Evolutionary conservation across 1,284 basidiomycete genomes (phyloP).

Genomic region (Malassezia yamatoensis): DNA sequence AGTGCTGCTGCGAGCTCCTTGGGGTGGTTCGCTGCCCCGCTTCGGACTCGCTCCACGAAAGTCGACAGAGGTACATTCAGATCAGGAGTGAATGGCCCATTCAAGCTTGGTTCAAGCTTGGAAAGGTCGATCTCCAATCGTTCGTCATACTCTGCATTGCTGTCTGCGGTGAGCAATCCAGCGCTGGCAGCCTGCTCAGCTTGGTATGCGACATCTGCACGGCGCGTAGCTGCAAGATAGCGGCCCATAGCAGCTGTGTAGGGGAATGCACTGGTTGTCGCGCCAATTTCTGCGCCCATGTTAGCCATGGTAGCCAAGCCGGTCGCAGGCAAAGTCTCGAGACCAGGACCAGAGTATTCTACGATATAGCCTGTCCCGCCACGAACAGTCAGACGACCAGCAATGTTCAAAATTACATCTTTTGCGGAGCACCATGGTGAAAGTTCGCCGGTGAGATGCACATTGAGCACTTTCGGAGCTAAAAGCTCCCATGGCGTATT

Average conservation of each 20-base stretch:
- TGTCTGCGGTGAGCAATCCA: constrained; percentile 67
- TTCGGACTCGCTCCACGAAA: constrained; percentile 67
- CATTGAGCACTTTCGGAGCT: constrained; percentile 69
- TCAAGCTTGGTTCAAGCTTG: constrained; percentile 76
- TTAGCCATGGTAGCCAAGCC: constrained; percentile 90
- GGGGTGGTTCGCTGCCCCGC: constrained; percentile 73
- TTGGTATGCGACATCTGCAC: constrained; percentile 73
- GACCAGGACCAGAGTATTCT: constrained; percentile 96
- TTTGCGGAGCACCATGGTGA: constrained; percentile 91
- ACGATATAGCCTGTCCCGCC: constrained; percentile 93
- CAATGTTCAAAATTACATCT: constrained; percentile 87
- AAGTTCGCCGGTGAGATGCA: constrained; percentile 79
- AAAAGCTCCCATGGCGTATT: constrained; percentile 97
- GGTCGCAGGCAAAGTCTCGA: constrained; percentile 81
- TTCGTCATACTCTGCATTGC: constrained; percentile 89
- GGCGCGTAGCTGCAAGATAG: constrained; percentile 81
- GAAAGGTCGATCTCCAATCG: constrained; percentile 88
- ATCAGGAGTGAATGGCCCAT: constrained; percentile 97
- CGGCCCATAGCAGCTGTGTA: constrained; percentile 75
- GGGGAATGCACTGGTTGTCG: constrained; percentile 94
- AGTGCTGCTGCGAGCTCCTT: constrained; percentile 71
- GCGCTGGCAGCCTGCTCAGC: constrained; percentile 77
- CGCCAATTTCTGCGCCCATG: constrained; percentile 99
- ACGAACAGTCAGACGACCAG: constrained; percentile 87
- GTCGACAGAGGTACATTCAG: constrained; percentile 87